A percentile compares a stretch with the other conserved stretches of the same genome.
Evolutionary conservation across 129 eudicot genomes (phyloP).

Genomic region (Centrapalus pauciflorus): DNA sequence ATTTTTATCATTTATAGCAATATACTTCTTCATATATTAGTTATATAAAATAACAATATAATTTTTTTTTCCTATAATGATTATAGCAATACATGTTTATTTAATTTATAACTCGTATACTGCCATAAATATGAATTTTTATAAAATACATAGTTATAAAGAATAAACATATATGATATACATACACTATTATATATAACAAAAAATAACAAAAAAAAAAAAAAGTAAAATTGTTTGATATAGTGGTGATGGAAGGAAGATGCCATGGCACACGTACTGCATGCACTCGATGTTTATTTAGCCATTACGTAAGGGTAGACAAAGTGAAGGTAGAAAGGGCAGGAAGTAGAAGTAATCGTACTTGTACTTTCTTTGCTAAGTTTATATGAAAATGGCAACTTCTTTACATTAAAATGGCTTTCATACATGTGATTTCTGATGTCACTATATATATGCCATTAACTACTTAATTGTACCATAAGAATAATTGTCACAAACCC

Average conservation of each 20-base stretch:
- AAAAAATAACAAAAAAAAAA: background rate
- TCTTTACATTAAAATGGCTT: constrained; percentile 15
- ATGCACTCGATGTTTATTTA: constrained; percentile 20
- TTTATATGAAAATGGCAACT: constrained; percentile 31
- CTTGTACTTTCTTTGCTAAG: constrained; percentile 30
- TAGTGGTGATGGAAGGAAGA: no score
- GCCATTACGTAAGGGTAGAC: constrained; percentile 31
- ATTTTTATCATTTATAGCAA: no score
- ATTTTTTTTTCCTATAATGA: no score
- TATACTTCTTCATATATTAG: no score
- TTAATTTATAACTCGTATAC: no score
- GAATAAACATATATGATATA: background rate
- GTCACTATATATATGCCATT: constrained; percentile 9
- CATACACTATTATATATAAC: background rate
- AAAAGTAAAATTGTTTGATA: no score
- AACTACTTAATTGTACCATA: constrained; percentile 12
- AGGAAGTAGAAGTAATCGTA: constrained; percentile 20
- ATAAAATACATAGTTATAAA: background rate
- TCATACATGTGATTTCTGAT: constrained; percentile 23
- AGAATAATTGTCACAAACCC: no score
- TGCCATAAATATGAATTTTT: no score
- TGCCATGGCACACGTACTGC: constrained; percentile 13
- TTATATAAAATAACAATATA: no score
- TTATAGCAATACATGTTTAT: no score
- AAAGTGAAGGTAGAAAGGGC: constrained; percentile 34